Percentiles rank a stretch among this genome's conserved stretches.
phyloP scores from a whole-genome alignment of 1,284 basidiomycete genomes.

The Grifola frondosa region DNA sequence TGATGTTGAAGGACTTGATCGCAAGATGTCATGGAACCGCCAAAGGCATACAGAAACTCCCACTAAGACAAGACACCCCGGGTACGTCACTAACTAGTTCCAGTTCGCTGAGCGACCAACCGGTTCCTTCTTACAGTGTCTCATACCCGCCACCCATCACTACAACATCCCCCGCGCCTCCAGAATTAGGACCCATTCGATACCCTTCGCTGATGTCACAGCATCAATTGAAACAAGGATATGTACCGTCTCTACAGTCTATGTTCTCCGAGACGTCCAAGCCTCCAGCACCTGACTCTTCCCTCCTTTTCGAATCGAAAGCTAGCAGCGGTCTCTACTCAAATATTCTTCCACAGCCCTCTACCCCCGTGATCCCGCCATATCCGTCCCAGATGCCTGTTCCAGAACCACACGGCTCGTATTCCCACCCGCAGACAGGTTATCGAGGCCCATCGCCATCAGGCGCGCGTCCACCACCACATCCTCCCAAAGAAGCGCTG shows the following conservation, averaged over 20 bases:
- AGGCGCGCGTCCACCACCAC: constrained; percentile 20
- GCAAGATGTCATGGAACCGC: constrained; percentile 14
- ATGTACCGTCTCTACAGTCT: constrained; percentile 55
- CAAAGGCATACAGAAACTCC: constrained; percentile 21
- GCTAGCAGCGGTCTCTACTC: constrained; percentile 19
- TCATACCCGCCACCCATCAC: constrained; percentile 46
- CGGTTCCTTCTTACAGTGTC: constrained; percentile 12
- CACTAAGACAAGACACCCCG: constrained; percentile 18
- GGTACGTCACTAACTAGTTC: constrained; percentile 23
- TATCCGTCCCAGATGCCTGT: constrained; percentile 22
- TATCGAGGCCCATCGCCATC: constrained; percentile 24
- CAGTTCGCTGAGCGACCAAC: constrained; percentile 18
- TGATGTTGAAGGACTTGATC: constrained; percentile 27
- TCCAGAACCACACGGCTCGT: constrained; percentile 14
- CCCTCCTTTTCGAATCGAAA: constrained; percentile 31
- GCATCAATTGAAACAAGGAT: constrained; percentile 70
- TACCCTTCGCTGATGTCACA: constrained; percentile 68
- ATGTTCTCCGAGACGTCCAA: constrained; percentile 42
- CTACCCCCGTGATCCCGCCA: constrained; percentile 25
- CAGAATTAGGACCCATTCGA: constrained; percentile 41
- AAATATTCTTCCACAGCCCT: constrained; percentile 23
- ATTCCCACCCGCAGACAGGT: constrained; percentile 17
- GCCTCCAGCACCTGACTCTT: constrained; percentile 21
- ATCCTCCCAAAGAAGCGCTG: constrained; percentile 15
- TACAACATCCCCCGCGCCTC: constrained; percentile 59